Percentiles rank a stretch among this genome's conserved stretches.
phyloP scores from a whole-genome alignment of 371 early-diverging fungal genomes.

The Zychaea mexicana region DNA sequence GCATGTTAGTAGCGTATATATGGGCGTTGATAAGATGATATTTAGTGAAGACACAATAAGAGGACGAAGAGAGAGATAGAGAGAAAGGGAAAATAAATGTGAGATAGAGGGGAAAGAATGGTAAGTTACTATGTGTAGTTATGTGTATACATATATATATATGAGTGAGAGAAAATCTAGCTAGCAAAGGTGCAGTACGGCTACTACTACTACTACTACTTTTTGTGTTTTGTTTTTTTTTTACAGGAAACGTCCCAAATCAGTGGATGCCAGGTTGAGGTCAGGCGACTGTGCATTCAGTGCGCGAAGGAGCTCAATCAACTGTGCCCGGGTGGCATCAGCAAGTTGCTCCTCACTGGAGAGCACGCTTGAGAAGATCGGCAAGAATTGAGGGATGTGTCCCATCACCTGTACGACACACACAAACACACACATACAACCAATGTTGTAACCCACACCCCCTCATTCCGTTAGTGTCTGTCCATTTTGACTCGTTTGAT shows the following conservation, averaged over 20 bases:
- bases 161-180: not conserved
- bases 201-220: not conserved
- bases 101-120: too few species aligned
- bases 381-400: constrained; percentile 43
- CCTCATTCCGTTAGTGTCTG: not conserved
- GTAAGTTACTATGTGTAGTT: too few species aligned
- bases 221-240: not conserved
- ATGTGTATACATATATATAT: not conserved
- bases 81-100: not conserved
- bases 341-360: constrained; percentile 57
- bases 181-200: not conserved
- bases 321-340: constrained; percentile 50
- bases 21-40: not conserved
- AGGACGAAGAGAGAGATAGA: not conserved
- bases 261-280: constrained; percentile 35
- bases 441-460: too few species aligned
- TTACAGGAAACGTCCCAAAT: constrained; percentile 41
- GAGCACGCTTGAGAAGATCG: constrained; percentile 50
- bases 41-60: not conserved
- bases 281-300: constrained; percentile 49
- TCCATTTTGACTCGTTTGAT: not conserved
- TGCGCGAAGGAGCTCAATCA: constrained; percentile 60
- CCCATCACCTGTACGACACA: constrained; percentile 26
- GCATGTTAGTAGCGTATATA: not conserved
- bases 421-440: not conserved